phyloP scores from a whole-genome alignment of 495 filamentous ascomycete genomes.

The Neurospora sp. region DNA sequence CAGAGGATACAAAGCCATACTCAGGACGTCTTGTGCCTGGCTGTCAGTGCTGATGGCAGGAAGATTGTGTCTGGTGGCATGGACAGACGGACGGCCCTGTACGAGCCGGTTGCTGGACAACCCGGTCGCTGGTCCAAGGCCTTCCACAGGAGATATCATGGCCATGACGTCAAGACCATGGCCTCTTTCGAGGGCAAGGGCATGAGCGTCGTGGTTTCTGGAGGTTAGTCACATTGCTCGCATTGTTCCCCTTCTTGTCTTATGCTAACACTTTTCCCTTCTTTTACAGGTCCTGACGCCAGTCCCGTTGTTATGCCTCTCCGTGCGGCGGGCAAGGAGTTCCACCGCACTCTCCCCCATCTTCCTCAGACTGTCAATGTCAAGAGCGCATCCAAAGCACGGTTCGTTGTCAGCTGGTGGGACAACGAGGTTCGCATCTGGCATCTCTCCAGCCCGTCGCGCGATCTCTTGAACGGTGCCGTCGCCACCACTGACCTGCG shows the following conservation, averaged over 20 bases:
- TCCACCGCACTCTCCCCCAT: constrained; percentile 65
- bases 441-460: constrained; percentile 46
- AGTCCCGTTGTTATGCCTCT: constrained; percentile 72
- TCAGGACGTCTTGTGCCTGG: constrained; percentile 82
- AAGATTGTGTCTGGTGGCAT: constrained; percentile 87
- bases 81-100: constrained; percentile 76
- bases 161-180: constrained; percentile 92
- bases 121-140: constrained; percentile 67
- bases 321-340: constrained; percentile 66
- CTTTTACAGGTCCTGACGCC: constrained; percentile 64
- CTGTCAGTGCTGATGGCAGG: constrained; percentile 66
- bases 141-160: constrained; percentile 73
- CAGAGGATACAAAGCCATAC: constrained; percentile 78
- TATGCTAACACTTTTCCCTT: constrained; percentile 21
- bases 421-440: constrained; percentile 79
- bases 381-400: constrained; percentile 54
- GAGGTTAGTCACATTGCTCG: constrained; percentile 51
- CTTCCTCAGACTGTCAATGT: constrained; percentile 69
- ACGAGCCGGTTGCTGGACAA: constrained; percentile 52
- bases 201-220: constrained; percentile 81
- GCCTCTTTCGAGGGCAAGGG: constrained; percentile 74
- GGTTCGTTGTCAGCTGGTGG: constrained; percentile 88
- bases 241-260: background rate
- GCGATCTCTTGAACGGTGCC: constrained; percentile 32
- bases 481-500: constrained; percentile 24